Percentiles rank a stretch among this genome's conserved stretches.
Conservation (phyloP, 1,284 basidiomycete genomes). For the Sutorius eximius region DNA sequence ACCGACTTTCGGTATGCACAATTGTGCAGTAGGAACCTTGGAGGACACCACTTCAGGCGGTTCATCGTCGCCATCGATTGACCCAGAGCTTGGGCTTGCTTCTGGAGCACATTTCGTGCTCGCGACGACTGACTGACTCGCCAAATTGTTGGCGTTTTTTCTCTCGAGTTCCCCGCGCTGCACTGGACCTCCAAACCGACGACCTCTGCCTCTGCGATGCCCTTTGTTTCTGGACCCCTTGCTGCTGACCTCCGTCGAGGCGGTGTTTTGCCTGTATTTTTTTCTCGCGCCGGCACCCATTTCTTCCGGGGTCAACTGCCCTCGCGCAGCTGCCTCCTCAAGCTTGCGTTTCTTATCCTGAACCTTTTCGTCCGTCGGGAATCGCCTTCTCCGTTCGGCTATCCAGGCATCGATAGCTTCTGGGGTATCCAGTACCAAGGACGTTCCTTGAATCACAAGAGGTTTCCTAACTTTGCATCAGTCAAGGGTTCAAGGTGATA, state of each 20-base stretch:
- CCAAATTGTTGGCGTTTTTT: neutral
- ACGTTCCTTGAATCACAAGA: constrained; percentile 81
- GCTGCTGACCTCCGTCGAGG: constrained; percentile 1
- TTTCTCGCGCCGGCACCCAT: constrained; percentile 41
- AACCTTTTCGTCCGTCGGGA: constrained; percentile 69
- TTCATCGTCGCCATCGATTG: constrained; percentile 39
- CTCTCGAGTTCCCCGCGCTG: constrained; percentile 26
- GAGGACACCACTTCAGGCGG: constrained; percentile 66
- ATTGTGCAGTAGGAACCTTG: constrained; percentile 38
- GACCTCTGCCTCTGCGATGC: constrained; percentile 31
- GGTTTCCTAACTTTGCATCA: constrained; percentile 50
- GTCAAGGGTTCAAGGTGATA: neutral
- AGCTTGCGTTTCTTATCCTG: constrained; percentile 76
- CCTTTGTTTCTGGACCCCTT: constrained; percentile 9
- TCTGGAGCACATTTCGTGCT: constrained; percentile 1
- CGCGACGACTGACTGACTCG: neutral
- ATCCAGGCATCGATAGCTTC: constrained; percentile 86
- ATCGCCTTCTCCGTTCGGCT: constrained; percentile 80
- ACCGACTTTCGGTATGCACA: constrained; percentile 4
- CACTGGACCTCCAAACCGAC: constrained; percentile 35
- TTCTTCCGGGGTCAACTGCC: constrained; percentile 63
- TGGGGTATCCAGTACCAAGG: constrained; percentile 72
- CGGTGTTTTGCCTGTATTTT: constrained; percentile 29
- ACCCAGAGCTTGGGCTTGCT: constrained; percentile 1
- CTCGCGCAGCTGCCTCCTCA: constrained; percentile 75